Percentiles rank a stretch among this genome's conserved stretches.
phyloP scores from a whole-genome alignment of 352 stramenopile genomes.

The Phytophthora pini region DNA sequence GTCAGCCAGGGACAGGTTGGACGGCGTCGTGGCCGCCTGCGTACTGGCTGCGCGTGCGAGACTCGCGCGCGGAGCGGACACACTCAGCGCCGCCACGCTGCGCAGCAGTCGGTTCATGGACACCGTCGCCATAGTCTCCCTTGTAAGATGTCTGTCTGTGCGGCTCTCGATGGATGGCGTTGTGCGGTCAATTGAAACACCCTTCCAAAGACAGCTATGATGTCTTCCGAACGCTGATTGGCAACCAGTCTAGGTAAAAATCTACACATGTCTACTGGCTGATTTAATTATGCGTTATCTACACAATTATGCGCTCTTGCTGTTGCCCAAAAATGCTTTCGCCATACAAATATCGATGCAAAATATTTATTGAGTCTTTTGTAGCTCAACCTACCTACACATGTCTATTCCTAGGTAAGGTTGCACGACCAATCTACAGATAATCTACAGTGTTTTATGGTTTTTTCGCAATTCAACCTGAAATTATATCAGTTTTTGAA shows the following conservation, averaged over 20 bases:
- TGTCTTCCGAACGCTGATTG: too few species aligned
- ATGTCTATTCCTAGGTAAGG: too few species aligned
- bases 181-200: constrained; percentile 10
- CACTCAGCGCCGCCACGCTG: constrained; percentile 58
- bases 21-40: constrained; percentile 38
- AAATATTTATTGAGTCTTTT: too few species aligned
- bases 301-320: too few species aligned
- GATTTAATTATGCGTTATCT: too few species aligned
- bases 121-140: constrained; percentile 33
- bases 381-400: too few species aligned
- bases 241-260: too few species aligned
- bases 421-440: too few species aligned
- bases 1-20: constrained; percentile 75
- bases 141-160: constrained; percentile 15
- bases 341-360: too few species aligned
- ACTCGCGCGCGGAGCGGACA: constrained; percentile 55
- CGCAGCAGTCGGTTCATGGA: constrained; percentile 67
- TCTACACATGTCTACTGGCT: too few species aligned
- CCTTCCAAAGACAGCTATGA: neutral
- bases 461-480: neutral
- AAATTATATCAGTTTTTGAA: neutral
- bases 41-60: constrained; percentile 40
- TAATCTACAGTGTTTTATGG: neutral
- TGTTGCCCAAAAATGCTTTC: too few species aligned
- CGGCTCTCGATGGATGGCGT: constrained; percentile 22